These are phyloP conservation scores for Aristolochia californica DNA, from an alignment of 164 flowering plant genomes.

Conservation along the genomic window DNA sequence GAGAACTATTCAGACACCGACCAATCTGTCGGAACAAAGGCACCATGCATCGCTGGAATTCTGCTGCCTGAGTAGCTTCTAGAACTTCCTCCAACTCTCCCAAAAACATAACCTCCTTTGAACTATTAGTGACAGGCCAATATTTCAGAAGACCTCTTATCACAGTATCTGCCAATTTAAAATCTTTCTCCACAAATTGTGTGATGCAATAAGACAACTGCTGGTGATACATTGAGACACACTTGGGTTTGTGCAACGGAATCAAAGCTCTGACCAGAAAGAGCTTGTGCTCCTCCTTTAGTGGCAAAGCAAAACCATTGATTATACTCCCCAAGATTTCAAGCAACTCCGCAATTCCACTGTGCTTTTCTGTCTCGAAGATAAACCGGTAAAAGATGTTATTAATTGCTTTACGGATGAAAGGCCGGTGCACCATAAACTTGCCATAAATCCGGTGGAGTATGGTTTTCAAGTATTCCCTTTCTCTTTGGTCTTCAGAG, in stretches of 20 bases:
- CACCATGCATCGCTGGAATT: slow-evolving; percentile 78
- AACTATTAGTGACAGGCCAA: slow-evolving; percentile 78
- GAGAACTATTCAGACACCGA: slow-evolving; percentile 69
- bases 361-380: slow-evolving; percentile 68
- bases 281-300: slow-evolving; percentile 79
- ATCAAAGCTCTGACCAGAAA: slow-evolving; percentile 69
- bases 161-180: slow-evolving; percentile 69
- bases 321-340: slow-evolving; percentile 74
- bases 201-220: slow-evolving; percentile 75
- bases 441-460: slow-evolving; percentile 73
- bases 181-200: slow-evolving; percentile 80
- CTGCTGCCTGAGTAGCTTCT: slow-evolving; percentile 73
- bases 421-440: slow-evolving; percentile 83
- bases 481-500: slow-evolving; percentile 80
- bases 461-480: slow-evolving; percentile 74
- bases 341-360: slow-evolving; percentile 70
- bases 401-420: slow-evolving; percentile 66
- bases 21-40: slow-evolving; percentile 61
- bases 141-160: slow-evolving; percentile 71
- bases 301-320: slow-evolving; percentile 78
- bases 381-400: slow-evolving; percentile 63
- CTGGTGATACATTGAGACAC: slow-evolving; percentile 65
- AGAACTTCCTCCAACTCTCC: slow-evolving; percentile 77
- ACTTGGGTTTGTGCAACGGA: slow-evolving; percentile 80
- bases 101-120: slow-evolving; percentile 80